phyloP scores from a whole-genome alignment of 139 green algal genomes.

The Chlorella ohadii region DNA sequence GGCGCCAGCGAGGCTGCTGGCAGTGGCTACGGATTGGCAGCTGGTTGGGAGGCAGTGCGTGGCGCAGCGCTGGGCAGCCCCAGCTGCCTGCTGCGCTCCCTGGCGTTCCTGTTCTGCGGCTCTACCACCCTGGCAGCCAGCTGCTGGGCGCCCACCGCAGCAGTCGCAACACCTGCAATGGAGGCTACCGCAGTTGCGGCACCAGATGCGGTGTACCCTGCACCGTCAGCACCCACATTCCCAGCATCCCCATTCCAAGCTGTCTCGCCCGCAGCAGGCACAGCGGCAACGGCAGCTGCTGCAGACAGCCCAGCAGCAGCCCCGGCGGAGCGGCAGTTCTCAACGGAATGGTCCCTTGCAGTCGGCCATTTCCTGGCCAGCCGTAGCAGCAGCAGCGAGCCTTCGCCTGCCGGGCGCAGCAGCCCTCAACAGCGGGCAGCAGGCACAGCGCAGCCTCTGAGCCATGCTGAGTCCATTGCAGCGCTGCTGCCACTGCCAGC shows the following conservation, averaged over 20 bases:
- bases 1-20: neutral
- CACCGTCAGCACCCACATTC: no score
- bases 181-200: no score
- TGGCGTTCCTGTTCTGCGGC: constrained; percentile 9
- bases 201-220: no score
- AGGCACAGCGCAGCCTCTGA: no score
- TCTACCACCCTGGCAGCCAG: neutral
- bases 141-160: neutral
- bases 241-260: no score
- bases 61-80: neutral
- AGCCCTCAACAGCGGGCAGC: no score
- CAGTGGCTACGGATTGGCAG: neutral
- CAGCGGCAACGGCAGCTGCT: neutral
- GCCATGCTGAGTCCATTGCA: no score
- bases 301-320: neutral
- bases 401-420: no score
- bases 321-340: neutral
- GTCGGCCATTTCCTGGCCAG: neutral
- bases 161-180: neutral
- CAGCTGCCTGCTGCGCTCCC: constrained; percentile 1
- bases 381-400: no score
- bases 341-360: neutral
- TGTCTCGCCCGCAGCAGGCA: neutral
- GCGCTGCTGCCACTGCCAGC: no score
- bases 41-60: neutral